Evolutionary conservation across 192 early-diverging fungal species (phyloP), one percentile per base, ranked within the genome.

Genomic region (Entophlyctis helioformis): DNA sequence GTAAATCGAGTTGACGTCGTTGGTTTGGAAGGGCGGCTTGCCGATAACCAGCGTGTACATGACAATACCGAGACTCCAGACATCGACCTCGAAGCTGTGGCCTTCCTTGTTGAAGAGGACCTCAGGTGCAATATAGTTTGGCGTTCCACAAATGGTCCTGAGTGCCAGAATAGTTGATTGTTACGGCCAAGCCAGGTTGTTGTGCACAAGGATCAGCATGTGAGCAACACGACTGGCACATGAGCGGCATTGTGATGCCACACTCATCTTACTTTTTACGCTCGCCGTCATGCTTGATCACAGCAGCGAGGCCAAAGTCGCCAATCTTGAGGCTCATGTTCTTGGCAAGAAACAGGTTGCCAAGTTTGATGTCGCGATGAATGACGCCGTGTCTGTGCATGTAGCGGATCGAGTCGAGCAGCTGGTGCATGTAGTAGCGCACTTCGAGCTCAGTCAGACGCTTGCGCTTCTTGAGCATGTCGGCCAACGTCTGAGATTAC

Each of bases 51-150:
- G 67, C 16, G 91, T 91, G 60, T 87, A 88, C 80, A 92, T 82
- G 24, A 97, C 69, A 1, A 95, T 74, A 26, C 91, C 92, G 2
- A 89, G 49, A 2, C 85, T 84, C 95, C 95, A 98, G 54, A 94
- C 81, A 45, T 98, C 95, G 9, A 84, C 95, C 56, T 89, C 86
- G 52, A 80, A 90, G 40, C 85, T 86, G 58, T 98, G 93, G 7
- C 93, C 91, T 1, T 76, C 64, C 24, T 66, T 62, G 45, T 81
- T 83, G 55, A 84, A 85, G 21, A 96, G 64, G 20, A 98, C 81
- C 57, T 98, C 95, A 0, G 95, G 95, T 1, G 95, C 95, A 53
- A 98, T 83, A 55, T 96, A 98, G 48, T 95, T 95, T 2, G 93
- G 95, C 7, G 95, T 98, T 11, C 95, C 95, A 46, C 92, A 83